Base-by-base conservation (phyloP, 1,139 yeast genomes). In the Geotrichum carabidarum region DNA sequence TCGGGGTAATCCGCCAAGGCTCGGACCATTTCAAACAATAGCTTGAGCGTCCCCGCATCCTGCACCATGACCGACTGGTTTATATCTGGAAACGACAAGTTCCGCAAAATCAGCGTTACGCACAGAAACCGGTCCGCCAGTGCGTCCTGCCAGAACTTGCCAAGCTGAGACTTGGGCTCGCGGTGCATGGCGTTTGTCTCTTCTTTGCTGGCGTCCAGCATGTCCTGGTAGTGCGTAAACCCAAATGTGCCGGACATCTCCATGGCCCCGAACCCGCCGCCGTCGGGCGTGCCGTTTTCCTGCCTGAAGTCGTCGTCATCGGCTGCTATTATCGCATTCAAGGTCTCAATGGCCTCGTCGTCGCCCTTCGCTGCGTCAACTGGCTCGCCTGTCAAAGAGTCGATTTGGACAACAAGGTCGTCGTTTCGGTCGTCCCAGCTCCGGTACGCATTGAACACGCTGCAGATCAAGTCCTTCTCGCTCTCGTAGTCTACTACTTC, bases 21-120 rank as follows among this genome's bases (percentile, higher is more conserved):
- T 15, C 62, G 62, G 12, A 73, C 60, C 37, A 70, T 48, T 11
- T 58, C 55, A 60, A 73, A 67, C n/a, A 73, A 48, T 36, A 73
- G 63, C 42, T 62, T 57, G 52, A 60, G 59, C 17, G 67, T 62
- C 36, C 65, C 61, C 5, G 65, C 60, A 50, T 71, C 70, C 18
- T 58, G 60, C 4, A 69, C 72, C 38, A 74, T 61, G 18, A 63
- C 54, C 1, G 72, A 62, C 45, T 79, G 70, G 60, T 81, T 81
- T 9, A 67, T 65, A 34, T 82, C 87, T 11, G 81, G 73, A 67
- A 87, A 90, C 0, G 96, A 84, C 32, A 90, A 73, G 64, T 93
- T 93, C 63, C 98, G 79, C 54, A 91, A 71, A 31, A 90, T 79
- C 82, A 91, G 86, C 0, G 95, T 83, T 1, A 90, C 80, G 0